Base-by-base conservation (phyloP, 805 yeast species). In the Candida gorgasii region DNA sequence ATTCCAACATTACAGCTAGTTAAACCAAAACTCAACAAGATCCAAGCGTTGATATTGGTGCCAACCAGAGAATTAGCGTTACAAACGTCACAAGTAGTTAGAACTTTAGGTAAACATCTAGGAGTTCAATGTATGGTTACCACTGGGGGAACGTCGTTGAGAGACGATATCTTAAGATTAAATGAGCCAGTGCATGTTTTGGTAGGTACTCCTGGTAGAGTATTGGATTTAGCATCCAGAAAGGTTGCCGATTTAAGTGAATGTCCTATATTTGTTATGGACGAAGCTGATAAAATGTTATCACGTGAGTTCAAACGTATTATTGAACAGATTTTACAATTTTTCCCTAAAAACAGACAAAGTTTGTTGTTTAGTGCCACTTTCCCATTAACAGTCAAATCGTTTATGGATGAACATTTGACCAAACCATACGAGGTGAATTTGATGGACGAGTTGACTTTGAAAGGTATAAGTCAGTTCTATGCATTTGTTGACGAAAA, bases 171-270 rank as follows among this genome's bases (percentile, higher is more conserved):
- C 57, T 65, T 93, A 57, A 84, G 99, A 75, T 75, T 93, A 56
- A 80, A 86, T 57, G 98, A 92, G 39, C 84, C 95, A 9, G 97
- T 93, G 28, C 98, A 93, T 64, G 80, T 93, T 31, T 71, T 93
- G 47, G 99, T 93, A 32, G 99, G 97, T 51, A 93, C 99, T 24
- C 98, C 98, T 2, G 99, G 99, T 55, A 84, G 99, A 74, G 90
- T 93, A 28, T 77, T 93, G 47, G 99, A 93, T 67, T 79, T 93
- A 60, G 97, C 97, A 5, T 78, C 89, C 23, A 84, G 96, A 72
- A 75, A 78, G 41, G 75, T 92, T 42, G 96, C 96, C 9, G 95
- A 92, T 60, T 78, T 93, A 46, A 81, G 87, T 42, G 86, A 84
- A 48, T 88, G 96, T 67, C 83, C 86, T 34, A 74, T 88, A 63